A percentile compares a stretch with the other conserved stretches of the same genome.
Conservation (phyloP, 116 monocot genomes). For the Dioscorea cayenensis region DNA sequence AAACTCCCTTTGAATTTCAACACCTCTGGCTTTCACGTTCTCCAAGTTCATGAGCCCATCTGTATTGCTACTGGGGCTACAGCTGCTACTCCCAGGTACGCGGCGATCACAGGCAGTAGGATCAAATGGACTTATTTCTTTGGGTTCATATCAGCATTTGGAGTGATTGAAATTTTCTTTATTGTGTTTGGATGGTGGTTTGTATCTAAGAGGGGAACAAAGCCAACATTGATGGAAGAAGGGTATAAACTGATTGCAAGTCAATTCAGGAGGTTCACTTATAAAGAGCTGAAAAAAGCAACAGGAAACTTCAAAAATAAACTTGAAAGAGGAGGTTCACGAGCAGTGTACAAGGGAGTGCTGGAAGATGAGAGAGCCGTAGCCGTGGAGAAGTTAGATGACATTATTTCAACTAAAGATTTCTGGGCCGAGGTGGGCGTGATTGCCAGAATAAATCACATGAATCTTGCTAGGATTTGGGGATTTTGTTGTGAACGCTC, state of each 20-base stretch:
- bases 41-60: not conserved
- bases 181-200: slow-evolving; percentile 42
- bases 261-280: slow-evolving; percentile 33
- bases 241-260: slow-evolving; percentile 28
- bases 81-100: not conserved
- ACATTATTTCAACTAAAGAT: not conserved
- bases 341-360: not conserved
- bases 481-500: not conserved
- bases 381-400: not conserved
- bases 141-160: slow-evolving; percentile 5
- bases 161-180: slow-evolving; percentile 13
- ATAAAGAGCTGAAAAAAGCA: slow-evolving; percentile 2
- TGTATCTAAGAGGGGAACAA: slow-evolving; percentile 17
- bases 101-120: not conserved
- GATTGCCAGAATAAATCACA: slow-evolving; percentile 5
- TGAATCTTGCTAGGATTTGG: slow-evolving; percentile 7
- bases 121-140: slow-evolving; percentile 3
- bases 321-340: not conserved
- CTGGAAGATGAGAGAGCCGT: slow-evolving; percentile 3
- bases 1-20: slow-evolving; percentile 4
- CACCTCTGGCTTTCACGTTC: not conserved
- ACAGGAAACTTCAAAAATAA: not conserved
- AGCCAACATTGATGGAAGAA: slow-evolving; percentile 4
- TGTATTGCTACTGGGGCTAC: not conserved
- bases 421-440: slow-evolving; percentile 5